Conservation (phyloP, 805 yeast species). For the Metschnikowia henanensis region DNA sequence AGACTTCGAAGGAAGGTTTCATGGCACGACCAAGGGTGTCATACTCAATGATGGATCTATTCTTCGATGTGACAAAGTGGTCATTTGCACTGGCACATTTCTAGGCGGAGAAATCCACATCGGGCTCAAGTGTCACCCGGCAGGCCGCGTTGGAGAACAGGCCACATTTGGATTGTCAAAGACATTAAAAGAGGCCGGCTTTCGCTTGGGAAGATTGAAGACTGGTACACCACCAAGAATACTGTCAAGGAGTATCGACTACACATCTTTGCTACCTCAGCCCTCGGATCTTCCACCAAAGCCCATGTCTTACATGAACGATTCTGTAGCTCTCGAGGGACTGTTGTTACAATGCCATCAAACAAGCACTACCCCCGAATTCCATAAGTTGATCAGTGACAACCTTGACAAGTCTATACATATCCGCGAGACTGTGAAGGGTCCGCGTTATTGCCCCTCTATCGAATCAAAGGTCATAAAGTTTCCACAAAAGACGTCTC, state of each 20-base stretch:
- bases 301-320: constrained; percentile 88
- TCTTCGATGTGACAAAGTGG: constrained; percentile 63
- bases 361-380: constrained; percentile 71
- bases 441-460: constrained; percentile 98
- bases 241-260: constrained; percentile 70
- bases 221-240: constrained; percentile 98
- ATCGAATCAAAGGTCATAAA: constrained; percentile 85
- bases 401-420: constrained; percentile 86
- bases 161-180: constrained; percentile 88
- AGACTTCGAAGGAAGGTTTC: constrained; percentile 38
- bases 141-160: constrained; percentile 91
- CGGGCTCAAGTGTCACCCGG: constrained; percentile 76
- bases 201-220: constrained; percentile 82
- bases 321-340: constrained; percentile 54
- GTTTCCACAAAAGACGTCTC: constrained; percentile 73
- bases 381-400: constrained; percentile 66
- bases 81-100: constrained; percentile 95
- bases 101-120: constrained; percentile 93
- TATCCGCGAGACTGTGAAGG: constrained; percentile 89
- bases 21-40: constrained; percentile 64
- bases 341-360: constrained; percentile 70
- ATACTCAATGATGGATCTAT: constrained; percentile 67
- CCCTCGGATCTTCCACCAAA: constrained; percentile 81
- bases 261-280: constrained; percentile 60
- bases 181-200: constrained; percentile 76